Base-by-base conservation (phyloP, 2,329 filamentous ascomycete genomes). In the Zopfia rhizophila region DNA sequence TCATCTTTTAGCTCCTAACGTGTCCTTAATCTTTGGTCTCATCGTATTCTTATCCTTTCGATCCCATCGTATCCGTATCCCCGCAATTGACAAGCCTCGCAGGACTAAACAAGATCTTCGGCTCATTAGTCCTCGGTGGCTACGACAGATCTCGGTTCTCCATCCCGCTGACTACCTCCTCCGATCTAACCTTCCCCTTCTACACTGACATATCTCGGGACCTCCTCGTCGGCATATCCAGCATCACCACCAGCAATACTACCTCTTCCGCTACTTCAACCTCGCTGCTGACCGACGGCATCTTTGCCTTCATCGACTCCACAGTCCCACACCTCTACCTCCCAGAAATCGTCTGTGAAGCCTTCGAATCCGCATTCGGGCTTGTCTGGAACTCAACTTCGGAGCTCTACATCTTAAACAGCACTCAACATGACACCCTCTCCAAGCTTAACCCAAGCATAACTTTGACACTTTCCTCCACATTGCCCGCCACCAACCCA, bases 301-400 rank as follows among this genome's bases (percentile, higher is more conserved):
- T 71, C 10, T 54, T 54, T 11, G 81, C 82, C 16, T 60, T 82
- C 40, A 81, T 90, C 44, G 86, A 89, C 63, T 72, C 71, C 1
- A 58, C 66, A 0, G 51, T 69, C 5, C 59, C 72, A 1, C 53
- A 72, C 13, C 32, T 74, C 2, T 72, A 62, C 55, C 60, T 74
- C 1, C 70, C 72, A 3, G 37, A 51, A 3, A 41, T 38, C 5
- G 67, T 61, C 7, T 73, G 67, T 31, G 18, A 61, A 12, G 51
- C 40, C 3, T 73, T 74, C 31, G 69, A 69, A 40, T 45, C 40
- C 13, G 61, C 63, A 4, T 73, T 74, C 38, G 60, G 57, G 1
- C 54, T 74, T 4, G 56, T 47, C 3, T 63, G 59, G 33, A 58
- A 74, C 37, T 35, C 43, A 2, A 55, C 47, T 4, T 46, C 52